Base-by-base conservation (phyloP, 306 rosid species). In the Dryas alaskensis region DNA sequence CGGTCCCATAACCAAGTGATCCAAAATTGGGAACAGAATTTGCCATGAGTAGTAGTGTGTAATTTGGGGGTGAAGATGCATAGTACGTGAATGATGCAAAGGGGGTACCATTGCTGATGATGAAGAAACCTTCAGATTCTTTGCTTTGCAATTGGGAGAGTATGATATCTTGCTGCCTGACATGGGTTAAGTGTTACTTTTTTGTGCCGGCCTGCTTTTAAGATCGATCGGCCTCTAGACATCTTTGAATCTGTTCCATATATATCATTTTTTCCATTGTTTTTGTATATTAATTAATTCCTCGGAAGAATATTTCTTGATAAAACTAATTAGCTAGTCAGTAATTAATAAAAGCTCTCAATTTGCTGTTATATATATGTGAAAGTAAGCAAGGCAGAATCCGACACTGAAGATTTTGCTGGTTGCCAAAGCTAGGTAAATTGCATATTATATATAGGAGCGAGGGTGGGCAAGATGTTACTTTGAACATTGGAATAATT, bases 121-220 rank as follows among this genome's bases (percentile, higher is more conserved):
- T 31, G 37, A 83, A 87, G 78, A 66, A 78, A 80, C 73, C 61
- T 74, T 46, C 60, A 75, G 87, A 88, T 88, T 82, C 97, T 85
- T 91, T 88, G 74, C 96, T 86, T 89, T 73, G 81, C 51, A 63
- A 64, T 57, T 4, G 69, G 82, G 86, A 44, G 67, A 78, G 72
- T 39, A 14, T 10, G 65, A 73, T 48, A 69, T 76, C 86, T 82
- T 82, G 86, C 74, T 65, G 54, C 62, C 49, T 65, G 54, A 57
- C 49, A 46, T 64, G 66, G 69, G 65, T 83, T 67, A 47, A 64
- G 81, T 25, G 53, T 67, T 65, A 14, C 60, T 22, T 71, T 40
- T 77, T 25, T 70, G 69, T 64, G 65, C 43, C 10, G 2, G 37
- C 22, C 22, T 65, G 78, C 77, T 64, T 63, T 73, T 72, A 4